Base-by-base conservation (phyloP, 495 filamentous ascomycete genomes). In the Aspergillus ellipticus region DNA sequence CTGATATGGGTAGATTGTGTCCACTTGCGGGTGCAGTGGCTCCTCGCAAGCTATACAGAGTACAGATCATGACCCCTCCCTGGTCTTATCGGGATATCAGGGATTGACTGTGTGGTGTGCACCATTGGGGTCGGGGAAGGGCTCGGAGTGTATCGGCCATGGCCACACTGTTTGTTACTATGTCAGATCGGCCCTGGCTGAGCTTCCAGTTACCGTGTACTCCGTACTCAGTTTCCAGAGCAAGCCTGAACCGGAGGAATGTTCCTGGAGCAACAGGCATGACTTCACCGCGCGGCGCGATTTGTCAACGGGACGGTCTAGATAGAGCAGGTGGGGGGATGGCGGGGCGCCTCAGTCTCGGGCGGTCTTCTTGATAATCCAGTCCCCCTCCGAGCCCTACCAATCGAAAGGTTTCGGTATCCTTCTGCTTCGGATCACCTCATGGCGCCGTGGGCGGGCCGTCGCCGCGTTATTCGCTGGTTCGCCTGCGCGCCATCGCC, bases 341-440 rank as follows among this genome's bases (percentile, higher is more conserved):
- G 59, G 61, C 56, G 62, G 62, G 59, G 59, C 45, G 35, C 51
- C 53, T 62, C 56, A 61, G 63, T 72, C 70, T 70, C 66, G 71
- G 60, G 63, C 69, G 69, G 69, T 74, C 72, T 68, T 70, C 73
- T 65, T 65, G 65, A 63, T 68, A 68, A 68, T 68, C 62, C 58
- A 59, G 41, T 26, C 28, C 17, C 24, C 17, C 24, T 4, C 49
- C 19, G 21, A 24, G 33, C 35, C 45, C 63, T 72, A 57, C 54
- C 62, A 66, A 74, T 73, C 71, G 63, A 73, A 61, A 58, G 53
- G 67, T 60, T 74, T 75, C 73, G 71, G 73, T 73, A 74, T 75
- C 71, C 65, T 73, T 73, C 70, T 73, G 57, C 59, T 64, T 68
- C 60, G 66, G 69, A 72, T 75, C 70, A 73, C 65, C 69, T 71